Evolutionary conservation across 1,284 basidiomycete species (phyloP).

Genomic region (Somion occarium): DNA sequence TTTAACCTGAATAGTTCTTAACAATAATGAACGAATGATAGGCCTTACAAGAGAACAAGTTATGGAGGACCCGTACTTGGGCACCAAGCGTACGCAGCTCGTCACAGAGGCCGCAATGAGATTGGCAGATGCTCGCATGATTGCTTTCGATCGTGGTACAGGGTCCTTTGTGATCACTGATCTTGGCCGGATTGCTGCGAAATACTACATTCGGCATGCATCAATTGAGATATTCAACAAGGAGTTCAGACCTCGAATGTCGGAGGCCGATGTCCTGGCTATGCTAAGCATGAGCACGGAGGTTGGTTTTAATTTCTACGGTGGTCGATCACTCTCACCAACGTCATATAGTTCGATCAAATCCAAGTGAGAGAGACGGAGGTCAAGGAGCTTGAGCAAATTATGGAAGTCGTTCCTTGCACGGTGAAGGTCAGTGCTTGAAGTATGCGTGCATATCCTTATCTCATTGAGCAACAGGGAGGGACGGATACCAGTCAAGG

Average conservation of each 20-base stretch:
- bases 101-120: slow-evolving; percentile 68
- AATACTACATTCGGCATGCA: slow-evolving; percentile 88
- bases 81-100: slow-evolving; percentile 70
- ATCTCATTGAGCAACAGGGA: slow-evolving; percentile 37
- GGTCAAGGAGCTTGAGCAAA: slow-evolving; percentile 72
- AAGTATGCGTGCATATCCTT: not conserved
- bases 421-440: slow-evolving; percentile 61
- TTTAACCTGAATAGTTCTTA: not conserved
- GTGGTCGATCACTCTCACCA: slow-evolving; percentile 5
- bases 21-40: slow-evolving; percentile 26
- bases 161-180: slow-evolving; percentile 78
- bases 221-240: slow-evolving; percentile 91
- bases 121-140: slow-evolving; percentile 82
- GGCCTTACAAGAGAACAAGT: slow-evolving; percentile 78
- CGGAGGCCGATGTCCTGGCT: slow-evolving; percentile 87
- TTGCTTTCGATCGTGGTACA: slow-evolving; percentile 63
- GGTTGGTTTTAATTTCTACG: slow-evolving; percentile 37
- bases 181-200: slow-evolving; percentile 91
- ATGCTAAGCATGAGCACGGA: slow-evolving; percentile 92
- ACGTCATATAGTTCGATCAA: slow-evolving; percentile 75
- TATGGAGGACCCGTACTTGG: slow-evolving; percentile 75
- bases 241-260: slow-evolving; percentile 81
- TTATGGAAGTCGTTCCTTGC: slow-evolving; percentile 74
- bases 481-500: slow-evolving; percentile 76
- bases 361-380: slow-evolving; percentile 93